phyloP scores from a whole-genome alignment of 2,329 filamentous ascomycete genomes.

The Microcyclospora pomicola region DNA sequence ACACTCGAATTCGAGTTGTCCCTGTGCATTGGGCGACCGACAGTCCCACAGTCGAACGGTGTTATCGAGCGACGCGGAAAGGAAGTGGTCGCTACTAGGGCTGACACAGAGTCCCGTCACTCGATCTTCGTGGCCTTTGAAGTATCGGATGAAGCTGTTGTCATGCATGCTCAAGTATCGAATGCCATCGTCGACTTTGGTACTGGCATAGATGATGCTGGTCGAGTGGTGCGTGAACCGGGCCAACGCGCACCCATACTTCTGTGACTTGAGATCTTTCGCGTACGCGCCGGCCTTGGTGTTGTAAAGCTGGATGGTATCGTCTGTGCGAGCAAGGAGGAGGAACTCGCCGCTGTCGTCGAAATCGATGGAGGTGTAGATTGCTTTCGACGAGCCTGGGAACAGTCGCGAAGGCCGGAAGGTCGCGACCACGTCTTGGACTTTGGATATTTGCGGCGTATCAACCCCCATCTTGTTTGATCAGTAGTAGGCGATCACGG shows the following conservation, averaged over 20 bases:
- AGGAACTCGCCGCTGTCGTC: slow-evolving; percentile 88
- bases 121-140: slow-evolving; percentile 71
- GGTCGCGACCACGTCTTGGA: slow-evolving; percentile 62
- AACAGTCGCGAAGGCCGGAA: slow-evolving; percentile 56
- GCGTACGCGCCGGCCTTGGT: slow-evolving; percentile 79
- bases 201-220: slow-evolving; percentile 89
- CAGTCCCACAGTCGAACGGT: slow-evolving; percentile 87
- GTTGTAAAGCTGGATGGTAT: slow-evolving; percentile 91
- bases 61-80: slow-evolving; percentile 82
- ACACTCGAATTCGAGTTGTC: slow-evolving; percentile 63
- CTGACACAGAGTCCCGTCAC: slow-evolving; percentile 78
- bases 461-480: too few species aligned
- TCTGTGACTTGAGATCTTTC: slow-evolving; percentile 84
- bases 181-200: slow-evolving; percentile 83
- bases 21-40: slow-evolving; percentile 63
- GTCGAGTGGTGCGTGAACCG: slow-evolving; percentile 86
- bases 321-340: slow-evolving; percentile 83
- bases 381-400: slow-evolving; percentile 35
- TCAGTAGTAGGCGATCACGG: too few species aligned
- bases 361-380: slow-evolving; percentile 85
- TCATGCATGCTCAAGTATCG: slow-evolving; percentile 85
- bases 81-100: slow-evolving; percentile 77
- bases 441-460: slow-evolving; percentile 33
- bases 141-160: slow-evolving; percentile 93
- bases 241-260: slow-evolving; percentile 89